Evolutionary conservation across 768 basidiomycete species (phyloP).

Genomic region (Lactarius indigo): DNA sequence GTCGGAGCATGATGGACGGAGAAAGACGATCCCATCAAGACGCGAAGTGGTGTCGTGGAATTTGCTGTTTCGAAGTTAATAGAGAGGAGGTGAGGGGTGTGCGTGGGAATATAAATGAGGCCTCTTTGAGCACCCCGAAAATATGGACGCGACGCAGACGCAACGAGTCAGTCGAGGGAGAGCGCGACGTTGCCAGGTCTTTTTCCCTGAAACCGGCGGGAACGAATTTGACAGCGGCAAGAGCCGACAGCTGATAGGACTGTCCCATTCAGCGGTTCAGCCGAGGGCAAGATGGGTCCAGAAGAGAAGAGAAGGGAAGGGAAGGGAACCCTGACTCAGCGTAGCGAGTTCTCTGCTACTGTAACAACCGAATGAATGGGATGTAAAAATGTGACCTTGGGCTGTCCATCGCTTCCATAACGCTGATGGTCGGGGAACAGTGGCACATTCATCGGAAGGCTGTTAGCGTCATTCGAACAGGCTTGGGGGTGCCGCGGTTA

Average conservation of each 20-base stretch:
- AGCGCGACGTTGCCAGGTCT: neutral
- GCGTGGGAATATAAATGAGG: neutral
- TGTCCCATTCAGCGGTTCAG: neutral
- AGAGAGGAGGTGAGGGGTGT: neutral
- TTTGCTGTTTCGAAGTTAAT: neutral
- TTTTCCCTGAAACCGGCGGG: neutral
- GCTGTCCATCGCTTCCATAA: neutral
- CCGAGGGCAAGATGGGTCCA: neutral
- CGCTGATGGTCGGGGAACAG: neutral
- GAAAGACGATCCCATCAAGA: neutral
- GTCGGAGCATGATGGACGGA: neutral
- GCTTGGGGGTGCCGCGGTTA: neutral
- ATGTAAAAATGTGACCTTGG: neutral
- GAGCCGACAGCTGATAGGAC: neutral
- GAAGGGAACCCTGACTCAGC: neutral
- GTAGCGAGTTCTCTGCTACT: neutral
- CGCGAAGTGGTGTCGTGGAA: neutral
- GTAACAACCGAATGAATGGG: neutral
- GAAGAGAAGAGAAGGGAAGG: neutral
- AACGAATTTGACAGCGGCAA: neutral
- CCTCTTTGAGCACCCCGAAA: neutral
- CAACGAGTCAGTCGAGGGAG: neutral
- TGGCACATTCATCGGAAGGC: neutral
- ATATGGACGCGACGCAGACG: neutral
- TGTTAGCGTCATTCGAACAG: neutral